Evolutionary conservation across 805 yeast species (phyloP).

Genomic region (Ogataea saltuana): DNA sequence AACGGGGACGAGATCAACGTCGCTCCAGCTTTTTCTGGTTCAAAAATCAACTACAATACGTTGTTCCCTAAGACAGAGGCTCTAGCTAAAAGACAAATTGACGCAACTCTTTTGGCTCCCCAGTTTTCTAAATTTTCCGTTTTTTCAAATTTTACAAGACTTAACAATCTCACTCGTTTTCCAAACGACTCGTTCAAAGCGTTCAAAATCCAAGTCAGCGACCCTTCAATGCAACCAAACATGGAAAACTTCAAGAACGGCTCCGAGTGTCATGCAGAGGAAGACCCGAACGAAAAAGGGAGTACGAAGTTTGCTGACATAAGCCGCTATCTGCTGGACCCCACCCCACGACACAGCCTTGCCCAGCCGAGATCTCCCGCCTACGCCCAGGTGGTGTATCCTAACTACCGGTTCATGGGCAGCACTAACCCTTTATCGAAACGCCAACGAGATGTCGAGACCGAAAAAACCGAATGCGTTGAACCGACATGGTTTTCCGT

Average conservation of each 20-base stretch:
- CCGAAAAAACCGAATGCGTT: slow-evolving; percentile 5
- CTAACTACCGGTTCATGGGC: slow-evolving; percentile 12
- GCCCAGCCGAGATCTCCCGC: slow-evolving; percentile 15
- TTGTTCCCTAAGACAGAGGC: slow-evolving; percentile 10
- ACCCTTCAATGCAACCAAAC: slow-evolving; percentile 23
- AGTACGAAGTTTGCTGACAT: slow-evolving; percentile 11
- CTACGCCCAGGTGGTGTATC: slow-evolving; percentile 27
- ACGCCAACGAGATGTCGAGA: slow-evolving; percentile 6
- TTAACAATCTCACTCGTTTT: slow-evolving; percentile 5
- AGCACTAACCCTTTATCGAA: slow-evolving; percentile 1
- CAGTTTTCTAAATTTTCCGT: slow-evolving; percentile 22
- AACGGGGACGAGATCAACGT: slow-evolving; percentile 33
- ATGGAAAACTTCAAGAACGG: slow-evolving; percentile 22
- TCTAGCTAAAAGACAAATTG: slow-evolving; percentile 13
- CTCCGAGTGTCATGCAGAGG: slow-evolving; percentile 13
- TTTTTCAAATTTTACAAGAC: slow-evolving; percentile 16
- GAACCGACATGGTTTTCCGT: slow-evolving; percentile 11
- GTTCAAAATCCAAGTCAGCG: slow-evolving; percentile 31
- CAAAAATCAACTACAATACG: slow-evolving; percentile 18
- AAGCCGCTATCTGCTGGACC: slow-evolving; percentile 4
- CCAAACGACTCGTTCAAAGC: slow-evolving; percentile 17
- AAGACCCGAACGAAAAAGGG: slow-evolving; percentile 9
- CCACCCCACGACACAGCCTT: background rate
- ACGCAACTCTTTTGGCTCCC: slow-evolving; percentile 11
- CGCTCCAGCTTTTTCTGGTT: slow-evolving; percentile 29